Evolutionary conservation across 805 yeast species (phyloP).

Genomic region (Candida suzukii): DNA sequence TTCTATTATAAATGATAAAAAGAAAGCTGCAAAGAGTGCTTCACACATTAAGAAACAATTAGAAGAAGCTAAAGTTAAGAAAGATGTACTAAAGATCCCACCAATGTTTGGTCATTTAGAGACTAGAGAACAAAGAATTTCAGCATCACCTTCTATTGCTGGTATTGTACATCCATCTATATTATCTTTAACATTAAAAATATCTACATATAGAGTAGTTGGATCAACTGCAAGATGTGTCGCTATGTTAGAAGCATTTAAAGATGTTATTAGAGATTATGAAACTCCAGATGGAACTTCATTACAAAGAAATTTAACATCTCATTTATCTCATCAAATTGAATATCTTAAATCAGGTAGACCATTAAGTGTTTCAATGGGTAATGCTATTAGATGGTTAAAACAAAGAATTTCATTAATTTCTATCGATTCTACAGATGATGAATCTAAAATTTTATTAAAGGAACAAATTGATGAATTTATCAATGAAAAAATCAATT

Average conservation of each 20-base stretch:
- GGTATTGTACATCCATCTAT: slow-evolving; percentile 84
- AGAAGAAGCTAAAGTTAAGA: slow-evolving; percentile 41
- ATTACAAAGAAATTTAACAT: slow-evolving; percentile 79
- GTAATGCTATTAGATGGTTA: slow-evolving; percentile 95
- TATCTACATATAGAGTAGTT: slow-evolving; percentile 77
- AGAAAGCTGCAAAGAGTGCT: slow-evolving; percentile 37
- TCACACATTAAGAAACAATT: slow-evolving; percentile 48
- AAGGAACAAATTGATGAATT: slow-evolving; percentile 69
- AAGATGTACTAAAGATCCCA: slow-evolving; percentile 41
- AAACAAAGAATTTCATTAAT: slow-evolving; percentile 87
- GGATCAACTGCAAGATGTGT: slow-evolving; percentile 85
- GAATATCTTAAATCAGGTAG: slow-evolving; percentile 87
- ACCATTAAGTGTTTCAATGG: slow-evolving; percentile 91
- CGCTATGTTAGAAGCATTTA: slow-evolving; percentile 81
- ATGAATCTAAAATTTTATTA: slow-evolving; percentile 58
- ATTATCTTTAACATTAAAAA: slow-evolving; percentile 67
- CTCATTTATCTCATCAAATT: slow-evolving; percentile 84
- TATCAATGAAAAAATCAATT: slow-evolving; percentile 76
- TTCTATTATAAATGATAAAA: slow-evolving; percentile 5
- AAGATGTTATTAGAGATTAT: slow-evolving; percentile 72
- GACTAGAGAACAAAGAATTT: slow-evolving; percentile 70
- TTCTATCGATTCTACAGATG: slow-evolving; percentile 64
- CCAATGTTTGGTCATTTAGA: slow-evolving; percentile 74
- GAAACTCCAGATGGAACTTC: slow-evolving; percentile 81
- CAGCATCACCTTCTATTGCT: slow-evolving; percentile 45